phyloP scores from a whole-genome alignment of 2,329 filamentous ascomycete species.

The Trichoderma endophyticum region DNA sequence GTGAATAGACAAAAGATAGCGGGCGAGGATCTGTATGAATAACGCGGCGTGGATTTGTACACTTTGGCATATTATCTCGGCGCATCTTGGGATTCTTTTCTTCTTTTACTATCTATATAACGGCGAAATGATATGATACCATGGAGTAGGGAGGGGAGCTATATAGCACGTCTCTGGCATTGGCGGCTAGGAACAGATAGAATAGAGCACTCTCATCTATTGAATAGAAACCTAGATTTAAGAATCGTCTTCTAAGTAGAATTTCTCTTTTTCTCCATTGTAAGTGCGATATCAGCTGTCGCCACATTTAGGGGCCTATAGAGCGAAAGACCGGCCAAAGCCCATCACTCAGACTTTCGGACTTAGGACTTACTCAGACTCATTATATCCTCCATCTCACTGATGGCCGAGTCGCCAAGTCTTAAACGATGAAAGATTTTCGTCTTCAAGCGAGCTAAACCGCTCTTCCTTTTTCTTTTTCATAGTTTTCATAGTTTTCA shows the following conservation, averaged over 20 bases:
- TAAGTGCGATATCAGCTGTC: too few species aligned
- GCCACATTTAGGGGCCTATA: not conserved
- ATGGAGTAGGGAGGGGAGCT: not conserved
- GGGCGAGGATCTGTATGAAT: slow-evolving; percentile 24
- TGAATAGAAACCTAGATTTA: not conserved
- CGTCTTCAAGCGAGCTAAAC: not conserved
- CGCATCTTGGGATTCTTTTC: not conserved
- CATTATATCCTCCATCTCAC: not conserved
- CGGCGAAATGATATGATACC: not conserved
- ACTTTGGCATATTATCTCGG: not conserved
- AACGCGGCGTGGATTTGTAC: not conserved
- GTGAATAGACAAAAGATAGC: slow-evolving; percentile 30
- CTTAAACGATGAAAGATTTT: not conserved
- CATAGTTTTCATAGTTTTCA: too few species aligned
- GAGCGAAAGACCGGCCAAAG: not conserved
- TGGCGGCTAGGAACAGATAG: not conserved
- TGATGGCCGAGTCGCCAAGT: not conserved
- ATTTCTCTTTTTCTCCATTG: too few species aligned
- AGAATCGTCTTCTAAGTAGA: too few species aligned
- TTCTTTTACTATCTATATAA: not conserved
- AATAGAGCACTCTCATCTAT: not conserved
- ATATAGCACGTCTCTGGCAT: not conserved
- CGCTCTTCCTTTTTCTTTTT: not conserved
- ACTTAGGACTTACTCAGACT: not conserved
- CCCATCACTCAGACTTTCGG: not conserved